A percentile compares a stretch with the other conserved stretches of the same genome.
Conservation (phyloP, 2,329 filamentous ascomycete species). For the Dactylellina parvicollis region DNA sequence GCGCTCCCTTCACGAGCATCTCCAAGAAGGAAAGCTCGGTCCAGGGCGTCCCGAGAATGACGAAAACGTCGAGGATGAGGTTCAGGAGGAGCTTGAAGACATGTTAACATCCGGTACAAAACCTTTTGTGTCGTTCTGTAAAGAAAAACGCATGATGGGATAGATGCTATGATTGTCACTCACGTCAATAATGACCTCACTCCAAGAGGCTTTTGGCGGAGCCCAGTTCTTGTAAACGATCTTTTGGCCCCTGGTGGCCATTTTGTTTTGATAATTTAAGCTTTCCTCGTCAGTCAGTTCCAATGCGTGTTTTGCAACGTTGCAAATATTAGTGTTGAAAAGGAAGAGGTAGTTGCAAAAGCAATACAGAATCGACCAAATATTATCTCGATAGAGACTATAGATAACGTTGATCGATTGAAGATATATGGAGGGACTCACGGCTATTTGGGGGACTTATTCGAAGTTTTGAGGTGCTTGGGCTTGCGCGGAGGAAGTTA, state of each 20-base stretch:
- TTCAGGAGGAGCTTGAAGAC: slow-evolving; percentile 31
- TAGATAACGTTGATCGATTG: no score
- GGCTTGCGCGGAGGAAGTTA: no score
- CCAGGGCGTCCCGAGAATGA: slow-evolving; percentile 25
- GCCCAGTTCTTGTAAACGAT: slow-evolving; percentile 47
- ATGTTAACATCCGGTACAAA: slow-evolving; percentile 1
- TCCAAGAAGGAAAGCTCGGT: slow-evolving; percentile 26
- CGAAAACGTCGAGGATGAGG: slow-evolving; percentile 13
- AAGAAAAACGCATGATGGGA: not conserved
- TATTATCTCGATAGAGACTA: no score
- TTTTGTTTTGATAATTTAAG: no score
- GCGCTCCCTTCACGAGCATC: slow-evolving; percentile 41
- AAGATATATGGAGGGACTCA: no score
- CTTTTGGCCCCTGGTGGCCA: slow-evolving; percentile 19
- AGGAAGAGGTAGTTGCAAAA: no score
- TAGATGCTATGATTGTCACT: slow-evolving; percentile 7
- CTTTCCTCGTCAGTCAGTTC: no score
- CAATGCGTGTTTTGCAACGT: no score
- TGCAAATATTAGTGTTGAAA: no score
- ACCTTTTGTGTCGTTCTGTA: not conserved
- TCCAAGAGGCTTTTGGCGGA: slow-evolving; percentile 15
- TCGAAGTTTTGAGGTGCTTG: no score
- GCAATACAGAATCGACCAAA: no score
- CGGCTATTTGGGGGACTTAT: no score
- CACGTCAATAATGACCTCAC: slow-evolving; percentile 46